A percentile compares a stretch with the other conserved stretches of the same genome.
These are phyloP conservation scores for Thelonectria discophora DNA, from an alignment of 2,329 filamentous ascomycete species.

Conservation along the genomic window DNA sequence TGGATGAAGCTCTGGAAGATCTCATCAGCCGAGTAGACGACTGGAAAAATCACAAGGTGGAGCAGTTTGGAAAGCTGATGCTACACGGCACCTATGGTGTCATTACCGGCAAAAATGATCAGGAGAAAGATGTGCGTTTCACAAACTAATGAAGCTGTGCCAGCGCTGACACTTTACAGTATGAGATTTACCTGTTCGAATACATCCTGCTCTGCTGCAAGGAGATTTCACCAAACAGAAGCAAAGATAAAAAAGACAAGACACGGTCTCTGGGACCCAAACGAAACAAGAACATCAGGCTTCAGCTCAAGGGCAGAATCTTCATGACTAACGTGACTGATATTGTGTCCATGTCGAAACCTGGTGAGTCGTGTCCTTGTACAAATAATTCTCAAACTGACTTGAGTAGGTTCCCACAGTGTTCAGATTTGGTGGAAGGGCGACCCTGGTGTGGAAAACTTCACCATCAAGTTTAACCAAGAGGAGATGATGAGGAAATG, in stretches of 20 bases:
- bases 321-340: slow-evolving; percentile 99
- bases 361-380: slow-evolving; percentile 67
- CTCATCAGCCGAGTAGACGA: slow-evolving; percentile 87
- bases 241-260: slow-evolving; percentile 78
- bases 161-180: slow-evolving; percentile 62
- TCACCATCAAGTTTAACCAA: slow-evolving; percentile 90
- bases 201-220: slow-evolving; percentile 97
- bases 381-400: slow-evolving; percentile 40
- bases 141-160: slow-evolving; percentile 39
- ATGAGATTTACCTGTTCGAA: slow-evolving; percentile 97
- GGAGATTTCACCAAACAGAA: slow-evolving; percentile 86
- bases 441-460: slow-evolving; percentile 93
- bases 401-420: slow-evolving; percentile 79
- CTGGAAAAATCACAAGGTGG: slow-evolving; percentile 93
- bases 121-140: slow-evolving; percentile 82
- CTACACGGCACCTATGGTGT: slow-evolving; percentile 92
- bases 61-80: slow-evolving; percentile 89
- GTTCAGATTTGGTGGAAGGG: slow-evolving; percentile 99
- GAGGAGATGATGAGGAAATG: slow-evolving; percentile 95
- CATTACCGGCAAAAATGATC: slow-evolving; percentile 86
- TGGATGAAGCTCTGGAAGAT: slow-evolving; percentile 84
- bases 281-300: slow-evolving; percentile 75
- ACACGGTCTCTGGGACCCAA: slow-evolving; percentile 66
- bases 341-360: slow-evolving; percentile 85
- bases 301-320: slow-evolving; percentile 95